Percentiles rank a stretch among this genome's conserved stretches.
phyloP scores from a whole-genome alignment of 2,329 filamentous ascomycete species.

The Diplodia corticola region DNA sequence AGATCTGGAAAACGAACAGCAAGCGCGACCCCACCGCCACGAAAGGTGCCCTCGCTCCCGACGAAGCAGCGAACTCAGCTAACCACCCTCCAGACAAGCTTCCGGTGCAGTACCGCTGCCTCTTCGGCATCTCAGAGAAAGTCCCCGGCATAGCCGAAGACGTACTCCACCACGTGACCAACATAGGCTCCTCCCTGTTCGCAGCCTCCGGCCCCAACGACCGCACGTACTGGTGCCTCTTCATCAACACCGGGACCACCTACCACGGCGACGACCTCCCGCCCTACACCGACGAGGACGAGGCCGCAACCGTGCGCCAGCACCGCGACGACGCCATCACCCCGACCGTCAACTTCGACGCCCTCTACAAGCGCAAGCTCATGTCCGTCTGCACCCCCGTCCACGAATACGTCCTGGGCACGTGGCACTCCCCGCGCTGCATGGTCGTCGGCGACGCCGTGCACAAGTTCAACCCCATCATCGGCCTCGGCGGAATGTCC shows the following conservation, averaged over 20 bases:
- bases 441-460: constrained; percentile 12
- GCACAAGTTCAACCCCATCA: constrained; percentile 17
- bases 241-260: background rate
- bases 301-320: background rate
- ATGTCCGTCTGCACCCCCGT: constrained; percentile 1
- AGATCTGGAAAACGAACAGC: background rate
- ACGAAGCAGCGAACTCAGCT: background rate
- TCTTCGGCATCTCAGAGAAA: constrained; percentile 3
- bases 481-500: background rate
- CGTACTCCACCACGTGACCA: background rate
- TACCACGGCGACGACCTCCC: background rate
- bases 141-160: background rate
- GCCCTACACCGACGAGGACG: background rate
- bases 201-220: background rate
- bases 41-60: background rate
- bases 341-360: background rate
- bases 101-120: background rate
- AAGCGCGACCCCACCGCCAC: background rate
- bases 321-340: background rate
- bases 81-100: background rate
- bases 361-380: background rate
- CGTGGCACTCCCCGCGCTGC: background rate
- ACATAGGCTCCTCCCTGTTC: background rate
- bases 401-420: background rate
- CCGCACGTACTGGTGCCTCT: constrained; percentile 2